Base-by-base conservation (phyloP, 345 rosid species). In the Kandelia obovata region DNA sequence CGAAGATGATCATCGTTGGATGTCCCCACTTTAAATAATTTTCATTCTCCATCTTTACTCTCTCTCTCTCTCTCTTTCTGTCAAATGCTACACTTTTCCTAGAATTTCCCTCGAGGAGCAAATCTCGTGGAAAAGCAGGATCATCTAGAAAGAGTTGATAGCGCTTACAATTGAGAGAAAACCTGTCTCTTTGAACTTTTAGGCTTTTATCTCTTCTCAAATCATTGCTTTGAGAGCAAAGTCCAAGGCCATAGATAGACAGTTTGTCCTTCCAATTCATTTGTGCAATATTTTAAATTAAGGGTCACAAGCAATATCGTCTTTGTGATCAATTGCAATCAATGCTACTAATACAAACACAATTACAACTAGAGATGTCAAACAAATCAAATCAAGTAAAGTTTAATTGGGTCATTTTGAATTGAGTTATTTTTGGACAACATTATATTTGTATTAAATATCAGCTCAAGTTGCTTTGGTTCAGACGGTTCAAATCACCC, bases 121-220 rank as follows among this genome's bases (percentile, higher is more conserved):
- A 76, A 80, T 80, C 83, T 73, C 83, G 83, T 76, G 72, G 69
- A 69, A 80, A 80, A 80, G 83, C 64, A 27, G 62, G 49, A 39
- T 61, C 30, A 11, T 49, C 15, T 19, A 11, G 62, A 67, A 58
- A 43, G 72, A 56, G 62, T 58, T 47, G 37, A 66, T n/a, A 66
- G 68, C 73, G 52, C 72, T 51, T 67, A 68, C 37, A 64, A 43
- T 77, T 67, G 58, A 32, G 28, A 52, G 64, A 25, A 66, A 53
- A 53, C 16, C 34, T 4, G 23, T 27, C 46, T 16, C 39, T 26
- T 62, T 57, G 39, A 37, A 65, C 80, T 62, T 69, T 58, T 68
- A 17, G 71, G 71, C 53, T 58, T 57, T 32, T 21, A 34, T 72
- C 64, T 66, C 52, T 71, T 34, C 58, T 10, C 28, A 60, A 57